These are phyloP conservation scores for Psilocybe azurescens DNA, from an alignment of 768 basidiomycete genomes.

Conservation along the genomic window DNA sequence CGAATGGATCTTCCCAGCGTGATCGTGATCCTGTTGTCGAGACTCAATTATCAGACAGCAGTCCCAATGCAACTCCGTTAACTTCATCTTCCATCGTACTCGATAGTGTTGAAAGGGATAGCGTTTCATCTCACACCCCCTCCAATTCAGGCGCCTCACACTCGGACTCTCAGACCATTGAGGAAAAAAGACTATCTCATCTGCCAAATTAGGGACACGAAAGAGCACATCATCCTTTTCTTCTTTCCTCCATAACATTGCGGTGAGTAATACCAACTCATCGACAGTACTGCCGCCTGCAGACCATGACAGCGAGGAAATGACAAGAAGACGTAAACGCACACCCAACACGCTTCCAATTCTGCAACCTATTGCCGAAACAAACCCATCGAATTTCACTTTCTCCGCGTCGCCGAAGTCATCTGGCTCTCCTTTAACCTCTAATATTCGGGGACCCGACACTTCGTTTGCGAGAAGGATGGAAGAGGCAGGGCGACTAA, in stretches of 20 bases:
- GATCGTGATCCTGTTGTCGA: no score
- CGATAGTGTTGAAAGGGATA: no score
- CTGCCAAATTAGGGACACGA: background rate
- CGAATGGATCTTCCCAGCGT: no score
- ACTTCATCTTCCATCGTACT: no score
- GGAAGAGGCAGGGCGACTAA: slow-evolving; percentile 12
- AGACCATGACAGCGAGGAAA: slow-evolving; percentile 1
- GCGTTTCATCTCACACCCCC: background rate
- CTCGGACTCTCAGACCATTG: background rate
- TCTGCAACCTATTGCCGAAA: slow-evolving; percentile 14
- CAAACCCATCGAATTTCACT: background rate
- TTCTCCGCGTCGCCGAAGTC: background rate
- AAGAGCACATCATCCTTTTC: slow-evolving; percentile 5
- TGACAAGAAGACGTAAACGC: background rate
- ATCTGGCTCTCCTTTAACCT: background rate
- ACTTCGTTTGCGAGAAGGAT: slow-evolving; percentile 14
- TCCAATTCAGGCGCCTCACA: background rate
- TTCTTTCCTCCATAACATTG: slow-evolving; percentile 9
- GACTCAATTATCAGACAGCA: no score
- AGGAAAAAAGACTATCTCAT: background rate
- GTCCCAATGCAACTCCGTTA: no score
- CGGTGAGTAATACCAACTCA: background rate
- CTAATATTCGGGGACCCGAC: slow-evolving; percentile 2
- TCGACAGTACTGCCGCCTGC: background rate
- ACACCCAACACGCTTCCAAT: slow-evolving; percentile 6